Evolutionary conservation across 306 rosid genomes (phyloP).

Genomic region (Quercus ilex): DNA sequence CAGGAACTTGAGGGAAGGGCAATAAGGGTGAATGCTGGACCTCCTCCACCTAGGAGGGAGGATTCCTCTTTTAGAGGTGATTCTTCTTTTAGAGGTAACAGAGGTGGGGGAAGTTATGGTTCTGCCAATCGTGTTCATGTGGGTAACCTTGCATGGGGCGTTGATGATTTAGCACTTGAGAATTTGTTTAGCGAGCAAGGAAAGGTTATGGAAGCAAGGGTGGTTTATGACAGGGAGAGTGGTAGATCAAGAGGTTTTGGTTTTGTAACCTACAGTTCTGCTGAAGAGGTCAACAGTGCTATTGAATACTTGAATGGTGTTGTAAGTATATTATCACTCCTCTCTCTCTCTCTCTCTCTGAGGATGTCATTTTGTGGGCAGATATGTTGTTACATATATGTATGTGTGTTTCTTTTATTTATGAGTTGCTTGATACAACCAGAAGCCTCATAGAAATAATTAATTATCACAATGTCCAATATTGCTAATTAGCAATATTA

Average conservation of each 20-base stretch:
- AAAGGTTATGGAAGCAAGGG: constrained; percentile 83
- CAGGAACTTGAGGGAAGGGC: constrained; percentile 81
- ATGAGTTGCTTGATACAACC: background rate
- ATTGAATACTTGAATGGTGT: constrained; percentile 73
- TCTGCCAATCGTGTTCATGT: constrained; percentile 64
- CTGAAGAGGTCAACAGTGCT: constrained; percentile 72
- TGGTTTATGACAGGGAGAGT: constrained; percentile 90
- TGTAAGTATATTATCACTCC: constrained; percentile 45
- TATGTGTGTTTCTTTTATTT: background rate
- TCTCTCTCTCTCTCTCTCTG: background rate
- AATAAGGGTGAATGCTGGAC: constrained; percentile 84
- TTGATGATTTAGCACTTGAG: constrained; percentile 73
- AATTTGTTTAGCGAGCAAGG: constrained; percentile 72
- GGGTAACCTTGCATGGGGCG: constrained; percentile 95
- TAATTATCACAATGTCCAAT: background rate
- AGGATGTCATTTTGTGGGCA: background rate
- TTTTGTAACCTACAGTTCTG: constrained; percentile 67
- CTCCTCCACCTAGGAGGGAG: constrained; percentile 63
- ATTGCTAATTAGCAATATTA: background rate
- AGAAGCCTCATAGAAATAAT: background rate
- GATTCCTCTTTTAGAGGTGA: constrained; percentile 33
- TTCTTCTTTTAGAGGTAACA: constrained; percentile 37
- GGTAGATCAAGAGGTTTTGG: constrained; percentile 97
- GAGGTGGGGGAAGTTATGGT: constrained; percentile 35
- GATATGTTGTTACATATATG: background rate